Evolutionary conservation across 225 moss, liverwort and hornwort species (phyloP).

Genomic region (Sphagnum tenellum): DNA sequence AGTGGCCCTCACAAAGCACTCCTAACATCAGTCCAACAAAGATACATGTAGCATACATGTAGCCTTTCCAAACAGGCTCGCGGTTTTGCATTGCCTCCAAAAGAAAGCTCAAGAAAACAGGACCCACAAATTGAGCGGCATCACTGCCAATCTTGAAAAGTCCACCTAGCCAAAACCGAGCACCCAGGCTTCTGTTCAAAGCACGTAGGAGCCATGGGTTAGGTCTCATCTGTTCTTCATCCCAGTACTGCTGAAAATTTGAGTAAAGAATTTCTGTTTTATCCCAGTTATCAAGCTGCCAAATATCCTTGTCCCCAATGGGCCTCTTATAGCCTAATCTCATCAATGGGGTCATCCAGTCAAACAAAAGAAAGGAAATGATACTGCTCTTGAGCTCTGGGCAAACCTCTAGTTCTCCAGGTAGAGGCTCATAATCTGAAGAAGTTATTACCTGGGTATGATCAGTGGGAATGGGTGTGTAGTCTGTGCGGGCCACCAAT

Average conservation of each 20-base stretch:
- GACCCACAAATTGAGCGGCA: conserved; percentile 59
- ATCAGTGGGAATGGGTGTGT: conserved; percentile 14
- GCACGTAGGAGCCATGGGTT: conserved; percentile 54
- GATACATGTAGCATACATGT: conserved; percentile 44
- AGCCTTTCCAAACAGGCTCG: conserved; percentile 37
- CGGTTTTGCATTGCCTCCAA: conserved; percentile 66
- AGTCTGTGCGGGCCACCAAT: conserved; percentile 17
- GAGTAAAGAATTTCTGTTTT: conserved; percentile 21
- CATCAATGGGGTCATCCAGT: conserved; percentile 29
- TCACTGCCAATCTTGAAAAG: conserved; percentile 63
- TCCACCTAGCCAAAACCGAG: conserved; percentile 58
- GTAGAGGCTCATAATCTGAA: conserved; percentile 17
- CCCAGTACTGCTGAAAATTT: conserved; percentile 40
- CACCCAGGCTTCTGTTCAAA: conserved; percentile 28
- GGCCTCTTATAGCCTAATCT: conserved; percentile 24
- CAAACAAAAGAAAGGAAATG: conserved; percentile 14
- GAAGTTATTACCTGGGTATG: conserved; percentile 7
- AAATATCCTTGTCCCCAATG: conserved; percentile 21
- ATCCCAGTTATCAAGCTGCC: conserved; percentile 19
- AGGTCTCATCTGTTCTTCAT: conserved; percentile 23
- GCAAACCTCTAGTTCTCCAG: conserved; percentile 10
- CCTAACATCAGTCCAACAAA: conserved; percentile 48
- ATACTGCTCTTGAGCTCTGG: conserved; percentile 15
- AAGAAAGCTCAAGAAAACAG: conserved; percentile 37
- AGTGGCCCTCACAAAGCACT: conserved; percentile 63